Conservation (phyloP, 495 filamentous ascomycete species). For the Penicillium daleae region DNA sequence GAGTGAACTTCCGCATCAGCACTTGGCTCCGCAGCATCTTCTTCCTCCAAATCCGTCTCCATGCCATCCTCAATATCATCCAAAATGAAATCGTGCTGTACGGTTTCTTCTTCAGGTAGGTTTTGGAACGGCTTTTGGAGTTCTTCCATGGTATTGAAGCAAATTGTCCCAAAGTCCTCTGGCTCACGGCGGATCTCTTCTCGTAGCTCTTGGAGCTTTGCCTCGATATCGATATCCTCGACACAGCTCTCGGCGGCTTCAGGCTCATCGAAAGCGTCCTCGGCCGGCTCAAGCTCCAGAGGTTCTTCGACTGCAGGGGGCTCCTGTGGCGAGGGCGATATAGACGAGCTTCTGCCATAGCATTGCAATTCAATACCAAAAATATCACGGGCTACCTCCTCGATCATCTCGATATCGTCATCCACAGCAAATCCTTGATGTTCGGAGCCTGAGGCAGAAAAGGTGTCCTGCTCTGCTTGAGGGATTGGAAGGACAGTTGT, state of each 20-base stretch:
- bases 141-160: constrained; percentile 31
- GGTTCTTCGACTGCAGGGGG: background rate
- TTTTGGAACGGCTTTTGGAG: constrained; percentile 19
- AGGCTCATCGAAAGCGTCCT: constrained; percentile 3
- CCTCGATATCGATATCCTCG: constrained; percentile 14
- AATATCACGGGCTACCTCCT: constrained; percentile 34
- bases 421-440: constrained; percentile 1
- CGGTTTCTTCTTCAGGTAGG: background rate
- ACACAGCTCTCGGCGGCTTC: background rate
- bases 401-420: constrained; percentile 28
- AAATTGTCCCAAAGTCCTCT: constrained; percentile 29
- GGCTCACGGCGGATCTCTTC: constrained; percentile 24
- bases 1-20: background rate
- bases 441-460: background rate
- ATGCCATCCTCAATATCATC: constrained; percentile 9
- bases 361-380: constrained; percentile 32
- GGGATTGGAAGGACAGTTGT: background rate
- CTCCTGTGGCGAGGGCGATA: constrained; percentile 13
- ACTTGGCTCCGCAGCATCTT: background rate
- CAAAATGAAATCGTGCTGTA: background rate
- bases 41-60: constrained; percentile 5
- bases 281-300: constrained; percentile 13
- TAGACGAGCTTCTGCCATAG: constrained; percentile 12
- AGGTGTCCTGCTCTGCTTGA: background rate
- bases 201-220: constrained; percentile 12